A percentile compares a stretch with the other conserved stretches of the same genome.
Conservation (phyloP, 148 eudicot genomes). For the Arctostaphylos glauca region DNA sequence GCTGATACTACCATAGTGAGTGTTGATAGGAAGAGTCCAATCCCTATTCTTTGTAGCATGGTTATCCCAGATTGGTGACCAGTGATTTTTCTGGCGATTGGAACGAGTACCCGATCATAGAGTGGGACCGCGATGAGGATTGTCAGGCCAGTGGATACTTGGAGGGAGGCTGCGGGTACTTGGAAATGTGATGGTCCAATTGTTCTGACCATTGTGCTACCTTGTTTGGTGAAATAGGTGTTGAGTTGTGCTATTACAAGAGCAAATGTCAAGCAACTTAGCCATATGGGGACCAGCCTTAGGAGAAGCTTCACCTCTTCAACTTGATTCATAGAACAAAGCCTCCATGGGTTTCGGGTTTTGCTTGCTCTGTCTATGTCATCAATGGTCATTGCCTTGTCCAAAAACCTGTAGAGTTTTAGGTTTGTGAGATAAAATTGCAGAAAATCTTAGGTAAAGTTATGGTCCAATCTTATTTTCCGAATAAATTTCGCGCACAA, state of each 20-base stretch:
- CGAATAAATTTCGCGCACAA: neutral
- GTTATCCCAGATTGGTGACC: slow-evolving; percentile 51
- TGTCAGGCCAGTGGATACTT: slow-evolving; percentile 46
- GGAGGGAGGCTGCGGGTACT: slow-evolving; percentile 59
- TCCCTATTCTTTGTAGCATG: slow-evolving; percentile 57
- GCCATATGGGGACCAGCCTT: slow-evolving; percentile 61
- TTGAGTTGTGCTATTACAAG: slow-evolving; percentile 54
- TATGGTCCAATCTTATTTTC: neutral
- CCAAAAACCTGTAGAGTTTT: slow-evolving; percentile 40
- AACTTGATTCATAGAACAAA: slow-evolving; percentile 64
- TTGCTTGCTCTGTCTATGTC: slow-evolving; percentile 38
- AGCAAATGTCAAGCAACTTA: slow-evolving; percentile 51
- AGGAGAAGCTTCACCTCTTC: slow-evolving; percentile 63
- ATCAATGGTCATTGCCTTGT: slow-evolving; percentile 63
- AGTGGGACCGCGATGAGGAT: slow-evolving; percentile 43
- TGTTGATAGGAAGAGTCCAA: slow-evolving; percentile 37
- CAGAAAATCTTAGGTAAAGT: neutral
- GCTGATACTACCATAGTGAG: slow-evolving; percentile 55
- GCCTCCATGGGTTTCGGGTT: slow-evolving; percentile 55
- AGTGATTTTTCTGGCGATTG: slow-evolving; percentile 31
- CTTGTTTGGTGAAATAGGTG: slow-evolving; percentile 78
- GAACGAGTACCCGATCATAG: slow-evolving; percentile 53
- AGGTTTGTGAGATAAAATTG: neutral
- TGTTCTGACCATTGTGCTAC: slow-evolving; percentile 49
- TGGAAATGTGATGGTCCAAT: slow-evolving; percentile 31